Conservation (phyloP, 2,329 filamentous ascomycete species). For the Talaromyces sp. region DNA sequence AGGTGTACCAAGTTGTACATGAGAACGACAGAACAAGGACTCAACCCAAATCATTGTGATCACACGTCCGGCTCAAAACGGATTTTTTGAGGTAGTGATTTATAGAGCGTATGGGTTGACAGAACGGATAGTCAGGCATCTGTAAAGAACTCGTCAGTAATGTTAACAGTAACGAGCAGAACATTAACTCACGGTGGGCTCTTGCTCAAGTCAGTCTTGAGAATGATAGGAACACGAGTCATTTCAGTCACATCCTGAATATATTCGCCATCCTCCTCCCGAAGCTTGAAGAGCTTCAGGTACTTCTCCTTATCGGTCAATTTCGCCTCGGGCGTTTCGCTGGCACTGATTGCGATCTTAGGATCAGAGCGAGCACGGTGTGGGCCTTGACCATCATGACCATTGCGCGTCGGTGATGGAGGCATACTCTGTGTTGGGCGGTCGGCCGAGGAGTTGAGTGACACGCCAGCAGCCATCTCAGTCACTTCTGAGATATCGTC, state of each 20-base stretch:
- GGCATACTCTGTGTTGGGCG: slow-evolving; percentile 94
- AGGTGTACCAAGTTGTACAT: neutral
- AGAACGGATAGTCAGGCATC: slow-evolving; percentile 52
- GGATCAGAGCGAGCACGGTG: slow-evolving; percentile 92
- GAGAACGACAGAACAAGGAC: neutral
- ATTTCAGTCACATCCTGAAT: slow-evolving; percentile 99
- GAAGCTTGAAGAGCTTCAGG: slow-evolving; percentile 79
- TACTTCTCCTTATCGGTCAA: slow-evolving; percentile 96
- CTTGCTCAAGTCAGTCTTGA: slow-evolving; percentile 98
- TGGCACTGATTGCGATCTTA: slow-evolving; percentile 69
- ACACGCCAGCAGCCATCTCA: slow-evolving; percentile 89
- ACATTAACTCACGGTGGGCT: slow-evolving; percentile 86
- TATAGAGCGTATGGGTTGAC: slow-evolving; percentile 53
- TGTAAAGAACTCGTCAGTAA: slow-evolving; percentile 30
- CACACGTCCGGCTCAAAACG: neutral
- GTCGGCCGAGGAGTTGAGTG: slow-evolving; percentile 67
- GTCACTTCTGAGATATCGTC: slow-evolving; percentile 83
- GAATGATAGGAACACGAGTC: slow-evolving; percentile 92
- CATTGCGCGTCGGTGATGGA: slow-evolving; percentile 77
- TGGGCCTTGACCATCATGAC: slow-evolving; percentile 60
- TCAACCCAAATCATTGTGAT: neutral
- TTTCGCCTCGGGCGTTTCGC: slow-evolving; percentile 73
- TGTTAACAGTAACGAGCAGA: neutral
- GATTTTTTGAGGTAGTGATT: slow-evolving; percentile 13
- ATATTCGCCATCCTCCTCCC: slow-evolving; percentile 91